Evolutionary conservation across 108 stramenopile species (phyloP).

Genomic region (Cyclotella atomus): DNA sequence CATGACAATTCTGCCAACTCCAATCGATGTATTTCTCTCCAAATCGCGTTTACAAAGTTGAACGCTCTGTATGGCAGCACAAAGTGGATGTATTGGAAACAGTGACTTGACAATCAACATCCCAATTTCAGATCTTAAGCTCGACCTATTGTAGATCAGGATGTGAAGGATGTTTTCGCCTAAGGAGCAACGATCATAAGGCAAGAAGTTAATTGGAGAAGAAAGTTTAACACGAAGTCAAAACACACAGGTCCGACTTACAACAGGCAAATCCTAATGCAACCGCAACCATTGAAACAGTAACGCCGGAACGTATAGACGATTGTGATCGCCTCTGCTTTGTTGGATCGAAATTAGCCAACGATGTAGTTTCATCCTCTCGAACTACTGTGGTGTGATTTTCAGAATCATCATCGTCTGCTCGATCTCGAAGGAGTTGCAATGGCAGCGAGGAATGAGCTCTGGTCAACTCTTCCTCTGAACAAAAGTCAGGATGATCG

Average conservation of each 20-base stretch:
- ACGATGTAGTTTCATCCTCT: slow-evolving; percentile 13
- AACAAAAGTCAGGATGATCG: slow-evolving; percentile 85
- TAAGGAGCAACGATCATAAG: not conserved
- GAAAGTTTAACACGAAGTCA: not conserved
- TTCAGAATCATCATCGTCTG: slow-evolving; percentile 36
- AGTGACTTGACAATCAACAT: slow-evolving; percentile 43
- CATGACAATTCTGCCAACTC: slow-evolving; percentile 37
- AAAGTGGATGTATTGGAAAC: slow-evolving; percentile 49
- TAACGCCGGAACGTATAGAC: slow-evolving; percentile 61
- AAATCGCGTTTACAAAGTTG: slow-evolving; percentile 49
- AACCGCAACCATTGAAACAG: slow-evolving; percentile 83
- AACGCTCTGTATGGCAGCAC: slow-evolving; percentile 55
- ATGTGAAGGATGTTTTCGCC: slow-evolving; percentile 84
- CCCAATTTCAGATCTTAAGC: slow-evolving; percentile 42
- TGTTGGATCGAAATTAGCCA: slow-evolving; percentile 25
- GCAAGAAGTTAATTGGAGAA: no score
- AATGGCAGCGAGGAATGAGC: slow-evolving; percentile 34
- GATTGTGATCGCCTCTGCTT: slow-evolving; percentile 31
- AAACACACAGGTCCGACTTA: slow-evolving; percentile 15
- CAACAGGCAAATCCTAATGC: slow-evolving; percentile 85
- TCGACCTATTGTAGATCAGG: slow-evolving; percentile 73
- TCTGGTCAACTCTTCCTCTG: slow-evolving; percentile 57
- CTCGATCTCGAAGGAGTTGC: slow-evolving; percentile 13
- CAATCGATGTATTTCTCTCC: slow-evolving; percentile 36
- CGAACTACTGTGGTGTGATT: slow-evolving; percentile 4